Percentiles rank a stretch among this genome's conserved stretches.
Evolutionary conservation across 805 yeast genomes (phyloP).

Genomic region (Wickerhamomyces canadensis): DNA sequence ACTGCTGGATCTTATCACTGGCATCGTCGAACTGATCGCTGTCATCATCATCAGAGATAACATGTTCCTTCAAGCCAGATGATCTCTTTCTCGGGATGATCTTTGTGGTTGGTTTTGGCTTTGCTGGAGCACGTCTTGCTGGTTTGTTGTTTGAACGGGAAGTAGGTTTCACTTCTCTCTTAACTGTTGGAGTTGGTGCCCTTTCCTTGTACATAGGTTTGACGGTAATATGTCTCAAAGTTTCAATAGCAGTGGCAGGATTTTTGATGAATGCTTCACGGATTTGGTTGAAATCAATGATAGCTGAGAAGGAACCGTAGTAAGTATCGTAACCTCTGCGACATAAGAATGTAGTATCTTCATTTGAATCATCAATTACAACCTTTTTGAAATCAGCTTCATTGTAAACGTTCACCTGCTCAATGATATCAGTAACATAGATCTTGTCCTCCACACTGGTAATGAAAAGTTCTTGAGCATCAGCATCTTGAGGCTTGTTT

Average conservation of each 20-base stretch:
- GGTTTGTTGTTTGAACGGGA: not conserved
- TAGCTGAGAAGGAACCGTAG: slow-evolving; percentile 20
- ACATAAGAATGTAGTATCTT: slow-evolving; percentile 26
- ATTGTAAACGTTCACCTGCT: slow-evolving; percentile 40
- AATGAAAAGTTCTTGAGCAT: slow-evolving; percentile 45
- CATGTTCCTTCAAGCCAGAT: slow-evolving; percentile 1
- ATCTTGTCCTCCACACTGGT: slow-evolving; percentile 46
- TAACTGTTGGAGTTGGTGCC: slow-evolving; percentile 5
- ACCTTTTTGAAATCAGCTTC: slow-evolving; percentile 29
- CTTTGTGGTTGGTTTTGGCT: slow-evolving; percentile 1
- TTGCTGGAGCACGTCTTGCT: not conserved
- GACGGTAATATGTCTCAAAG: slow-evolving; percentile 17
- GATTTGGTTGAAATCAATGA: slow-evolving; percentile 20
- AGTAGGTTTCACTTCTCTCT: slow-evolving; percentile 1
- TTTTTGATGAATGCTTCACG: slow-evolving; percentile 17
- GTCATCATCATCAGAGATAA: slow-evolving; percentile 6
- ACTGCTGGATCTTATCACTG: slow-evolving; percentile 1
- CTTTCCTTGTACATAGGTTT: slow-evolving; percentile 7
- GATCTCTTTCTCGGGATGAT: not conserved
- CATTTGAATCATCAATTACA: slow-evolving; percentile 31
- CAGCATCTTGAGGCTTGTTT: slow-evolving; percentile 20
- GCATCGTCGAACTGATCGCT: slow-evolving; percentile 11
- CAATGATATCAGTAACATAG: slow-evolving; percentile 36
- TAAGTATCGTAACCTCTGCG: slow-evolving; percentile 30
- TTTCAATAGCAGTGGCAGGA: slow-evolving; percentile 22